Evolutionary conservation across 805 yeast species (phyloP), one percentile per base, ranked within the genome.

Genomic region (Myxozyma melibiosi): DNA sequence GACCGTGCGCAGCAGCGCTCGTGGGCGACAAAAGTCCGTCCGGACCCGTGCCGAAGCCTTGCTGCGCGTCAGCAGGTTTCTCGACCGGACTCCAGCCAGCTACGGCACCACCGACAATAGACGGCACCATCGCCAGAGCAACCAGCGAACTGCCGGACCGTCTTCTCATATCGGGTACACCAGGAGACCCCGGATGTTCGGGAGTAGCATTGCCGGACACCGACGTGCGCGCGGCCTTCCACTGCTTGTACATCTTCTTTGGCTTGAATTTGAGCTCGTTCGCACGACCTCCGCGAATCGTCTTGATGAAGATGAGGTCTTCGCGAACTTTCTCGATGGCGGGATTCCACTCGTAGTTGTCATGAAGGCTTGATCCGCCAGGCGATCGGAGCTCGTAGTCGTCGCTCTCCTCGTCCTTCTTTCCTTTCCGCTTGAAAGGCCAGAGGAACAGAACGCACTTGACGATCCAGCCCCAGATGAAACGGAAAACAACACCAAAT

Each of bases 41-140:
- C 7, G 45, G 7, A 30, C 27, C 31, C 20, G 48, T 14, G 16
- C 45, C n/a, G 24, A 24, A 2, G 39, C 20, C 4, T 18, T n/a
- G 5, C 22, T n/a, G 14, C n/a, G 41, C 11, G 30, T 30, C 37
- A 16, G 41, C 51, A 9, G 53, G 51, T 20, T 51, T 22, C 34
- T 58, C 63, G 30, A 51, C 39, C 0, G 72, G 70, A 7, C 74
- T 71, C 80, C 80, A 77, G 4, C 84, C 84, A 14, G 82, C 84
- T 42, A 80, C 77, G 3, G 84, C 84, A 35, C 84, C 84, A 28
- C 83, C 82, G 9, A 80, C 82, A 52, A 79, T 73, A 16, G 81
- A 76, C 1, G 84, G 84, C 4, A 80, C 81, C 79, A 80, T 77
- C 1, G 80, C 74, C 53, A 78, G 65, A 1, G 80, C 80, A 22